A percentile compares a stretch with the other conserved stretches of the same genome.
Evolutionary conservation across 441 rosid genomes (phyloP).

Genomic region (Populus hybrid): DNA sequence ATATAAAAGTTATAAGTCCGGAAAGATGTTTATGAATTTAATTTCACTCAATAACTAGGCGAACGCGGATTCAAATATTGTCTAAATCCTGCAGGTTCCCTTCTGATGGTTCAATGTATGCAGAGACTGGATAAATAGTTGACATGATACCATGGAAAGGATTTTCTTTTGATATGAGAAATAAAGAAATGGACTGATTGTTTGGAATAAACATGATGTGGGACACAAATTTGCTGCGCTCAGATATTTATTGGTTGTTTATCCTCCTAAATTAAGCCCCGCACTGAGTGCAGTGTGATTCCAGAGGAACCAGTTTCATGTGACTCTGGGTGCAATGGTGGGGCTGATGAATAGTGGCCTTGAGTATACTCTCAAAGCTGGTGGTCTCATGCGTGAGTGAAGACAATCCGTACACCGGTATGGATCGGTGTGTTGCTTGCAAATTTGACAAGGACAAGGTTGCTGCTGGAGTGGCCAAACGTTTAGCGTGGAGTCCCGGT

Average conservation of each 20-base stretch:
- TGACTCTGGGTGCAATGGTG: slow-evolving; percentile 91
- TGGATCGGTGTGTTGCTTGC: slow-evolving; percentile 60
- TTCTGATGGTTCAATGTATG: background rate
- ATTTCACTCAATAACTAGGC: background rate
- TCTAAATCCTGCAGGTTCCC: background rate
- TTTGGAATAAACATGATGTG: background rate
- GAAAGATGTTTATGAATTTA: background rate
- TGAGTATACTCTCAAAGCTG: slow-evolving; percentile 84
- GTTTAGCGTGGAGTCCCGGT: slow-evolving; percentile 79
- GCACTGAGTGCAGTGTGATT: slow-evolving; percentile 61
- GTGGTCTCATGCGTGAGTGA: slow-evolving; percentile 87
- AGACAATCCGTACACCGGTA: slow-evolving; percentile 92
- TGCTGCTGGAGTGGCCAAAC: slow-evolving; percentile 75
- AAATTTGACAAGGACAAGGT: slow-evolving; percentile 78
- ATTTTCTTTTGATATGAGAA: background rate
- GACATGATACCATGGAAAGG: background rate
- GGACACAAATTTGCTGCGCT: background rate
- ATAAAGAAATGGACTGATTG: background rate
- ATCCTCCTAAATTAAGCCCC: background rate
- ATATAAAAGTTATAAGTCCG: no score
- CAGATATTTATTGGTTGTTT: background rate
- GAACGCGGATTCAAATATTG: background rate
- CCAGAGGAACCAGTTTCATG: slow-evolving; percentile 80
- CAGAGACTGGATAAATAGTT: no score
- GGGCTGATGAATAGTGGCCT: slow-evolving; percentile 92